Evolutionary conservation across 176 grass and related monocot species (phyloP).

Genomic region (Carex pumila): DNA sequence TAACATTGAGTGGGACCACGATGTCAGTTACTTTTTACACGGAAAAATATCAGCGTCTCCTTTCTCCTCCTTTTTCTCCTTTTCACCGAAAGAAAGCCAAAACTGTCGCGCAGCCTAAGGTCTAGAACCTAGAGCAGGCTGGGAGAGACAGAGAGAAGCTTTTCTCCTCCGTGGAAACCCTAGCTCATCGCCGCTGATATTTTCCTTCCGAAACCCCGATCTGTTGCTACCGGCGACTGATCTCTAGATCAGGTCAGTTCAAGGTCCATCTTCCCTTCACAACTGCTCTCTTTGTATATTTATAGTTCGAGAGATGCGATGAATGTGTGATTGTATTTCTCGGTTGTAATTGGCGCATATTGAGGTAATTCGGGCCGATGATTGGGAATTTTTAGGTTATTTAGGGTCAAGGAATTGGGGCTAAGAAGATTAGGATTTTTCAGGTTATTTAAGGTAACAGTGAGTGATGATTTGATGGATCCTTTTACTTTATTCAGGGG

Average conservation of each 20-base stretch:
- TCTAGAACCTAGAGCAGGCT: not conserved
- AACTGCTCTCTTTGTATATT: not conserved
- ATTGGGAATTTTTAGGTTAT: not conserved
- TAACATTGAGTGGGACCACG: not conserved
- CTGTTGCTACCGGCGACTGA: not conserved
- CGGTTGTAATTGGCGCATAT: not conserved
- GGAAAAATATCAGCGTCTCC: not conserved
- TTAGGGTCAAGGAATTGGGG: not conserved
- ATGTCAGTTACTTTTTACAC: not conserved
- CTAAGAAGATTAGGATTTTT: not conserved
- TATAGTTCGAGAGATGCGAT: not conserved
- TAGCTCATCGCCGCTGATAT: not conserved
- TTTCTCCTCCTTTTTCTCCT: not conserved
- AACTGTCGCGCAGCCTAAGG: not conserved
- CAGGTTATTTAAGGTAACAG: not conserved
- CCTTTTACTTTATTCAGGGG: not conserved
- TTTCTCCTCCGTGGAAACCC: not conserved
- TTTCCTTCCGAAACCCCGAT: not conserved
- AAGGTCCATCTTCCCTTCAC: not conserved
- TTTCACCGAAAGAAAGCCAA: not conserved
- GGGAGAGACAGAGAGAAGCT: not conserved
- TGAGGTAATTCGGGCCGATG: not conserved
- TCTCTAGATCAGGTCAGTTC: conserved; percentile 3
- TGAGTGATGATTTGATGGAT: not conserved
- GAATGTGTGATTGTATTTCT: not conserved